Evolutionary conservation across 176 grass and related monocot genomes (phyloP).

Genomic region (Bolboschoenus planiculmis): DNA sequence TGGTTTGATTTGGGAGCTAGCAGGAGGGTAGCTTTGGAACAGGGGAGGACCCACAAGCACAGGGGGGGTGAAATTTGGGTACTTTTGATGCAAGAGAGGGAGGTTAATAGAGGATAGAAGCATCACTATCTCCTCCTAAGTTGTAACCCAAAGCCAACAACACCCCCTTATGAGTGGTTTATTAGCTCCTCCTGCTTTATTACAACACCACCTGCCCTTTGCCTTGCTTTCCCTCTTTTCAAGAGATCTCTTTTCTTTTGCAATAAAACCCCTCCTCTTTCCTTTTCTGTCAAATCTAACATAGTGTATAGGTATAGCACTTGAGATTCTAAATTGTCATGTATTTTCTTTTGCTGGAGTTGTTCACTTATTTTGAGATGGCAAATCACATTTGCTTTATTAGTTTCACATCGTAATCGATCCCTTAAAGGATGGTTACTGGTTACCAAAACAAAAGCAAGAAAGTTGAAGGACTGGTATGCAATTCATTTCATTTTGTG

Average conservation of each 20-base stretch:
- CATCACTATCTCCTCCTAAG: neutral
- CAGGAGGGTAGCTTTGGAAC: constrained; percentile 3
- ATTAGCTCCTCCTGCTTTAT: constrained; percentile 9
- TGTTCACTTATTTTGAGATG: neutral
- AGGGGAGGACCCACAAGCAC: neutral
- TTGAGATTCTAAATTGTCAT: neutral
- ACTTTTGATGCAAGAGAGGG: constrained; percentile 19
- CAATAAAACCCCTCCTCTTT: constrained; percentile 18
- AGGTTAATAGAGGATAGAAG: constrained; percentile 15
- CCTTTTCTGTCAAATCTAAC: neutral
- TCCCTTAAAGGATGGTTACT: neutral
- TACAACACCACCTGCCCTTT: neutral
- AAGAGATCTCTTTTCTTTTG: constrained; percentile 20
- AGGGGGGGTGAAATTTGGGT: neutral
- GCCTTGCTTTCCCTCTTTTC: constrained; percentile 7
- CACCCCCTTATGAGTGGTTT: neutral
- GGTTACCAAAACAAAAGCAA: neutral
- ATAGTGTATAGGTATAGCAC: too few relatives aligned
- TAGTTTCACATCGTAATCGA: too few relatives aligned
- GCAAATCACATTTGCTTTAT: too few relatives aligned
- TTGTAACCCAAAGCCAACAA: neutral
- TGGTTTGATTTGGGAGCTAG: neutral
- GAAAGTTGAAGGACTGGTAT: neutral
- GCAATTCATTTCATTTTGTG: neutral
- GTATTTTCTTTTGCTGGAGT: neutral